Conservation (phyloP, 495 filamentous ascomycete species). For the Penicillium herquei region DNA sequence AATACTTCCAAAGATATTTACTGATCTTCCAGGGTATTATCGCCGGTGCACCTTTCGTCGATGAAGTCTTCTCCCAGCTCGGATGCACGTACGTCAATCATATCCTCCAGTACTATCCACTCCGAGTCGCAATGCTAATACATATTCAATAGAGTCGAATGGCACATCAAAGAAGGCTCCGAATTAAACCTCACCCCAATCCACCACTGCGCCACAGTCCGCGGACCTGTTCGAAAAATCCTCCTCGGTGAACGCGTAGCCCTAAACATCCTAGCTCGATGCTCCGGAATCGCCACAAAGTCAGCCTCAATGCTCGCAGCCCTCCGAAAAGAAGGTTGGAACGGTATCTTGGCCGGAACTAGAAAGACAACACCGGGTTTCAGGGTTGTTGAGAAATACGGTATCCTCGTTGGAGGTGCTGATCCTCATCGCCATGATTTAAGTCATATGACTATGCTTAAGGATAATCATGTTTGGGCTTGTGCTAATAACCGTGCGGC, state of each 20-base stretch:
- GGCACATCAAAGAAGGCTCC: constrained; percentile 76
- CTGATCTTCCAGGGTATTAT: constrained; percentile 60
- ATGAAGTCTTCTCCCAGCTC: constrained; percentile 87
- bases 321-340: constrained; percentile 65
- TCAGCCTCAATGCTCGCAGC: constrained; percentile 48
- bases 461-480: constrained; percentile 97
- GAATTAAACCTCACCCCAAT: constrained; percentile 44
- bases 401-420: constrained; percentile 88
- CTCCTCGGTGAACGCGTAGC: constrained; percentile 91
- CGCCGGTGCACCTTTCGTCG: constrained; percentile 92
- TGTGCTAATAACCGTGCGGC: constrained; percentile 52
- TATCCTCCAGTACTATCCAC: neutral
- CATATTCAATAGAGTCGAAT: constrained; percentile 60
- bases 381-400: constrained; percentile 95
- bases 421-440: constrained; percentile 92
- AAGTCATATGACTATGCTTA: constrained; percentile 94
- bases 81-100: constrained; percentile 66
- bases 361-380: constrained; percentile 97
- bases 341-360: constrained; percentile 86
- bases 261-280: constrained; percentile 86
- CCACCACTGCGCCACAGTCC: constrained; percentile 73
- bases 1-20: too few species aligned
- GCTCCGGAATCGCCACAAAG: constrained; percentile 86
- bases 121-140: too few species aligned
- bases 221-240: constrained; percentile 79